Conservation (phyloP, 1,284 basidiomycete species). For the Ceratobasidium sp. region DNA sequence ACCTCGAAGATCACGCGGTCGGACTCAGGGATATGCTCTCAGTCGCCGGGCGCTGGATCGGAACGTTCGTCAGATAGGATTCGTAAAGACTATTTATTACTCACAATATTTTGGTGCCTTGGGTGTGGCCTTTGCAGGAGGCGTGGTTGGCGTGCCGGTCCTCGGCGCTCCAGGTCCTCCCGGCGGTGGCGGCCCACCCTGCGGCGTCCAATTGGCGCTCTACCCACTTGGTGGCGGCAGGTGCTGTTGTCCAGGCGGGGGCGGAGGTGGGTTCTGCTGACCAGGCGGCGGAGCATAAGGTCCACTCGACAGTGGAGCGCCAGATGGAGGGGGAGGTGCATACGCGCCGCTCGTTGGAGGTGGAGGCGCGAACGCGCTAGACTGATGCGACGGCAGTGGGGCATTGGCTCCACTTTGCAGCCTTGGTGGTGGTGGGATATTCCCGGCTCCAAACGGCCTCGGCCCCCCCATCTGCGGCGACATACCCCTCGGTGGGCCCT, state of each 20-base stretch:
- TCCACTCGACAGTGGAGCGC: conserved; percentile 53
- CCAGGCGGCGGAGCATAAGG: conserved; percentile 59
- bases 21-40: conserved; percentile 86
- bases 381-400: conserved; percentile 52
- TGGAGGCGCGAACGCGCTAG: conserved; percentile 49
- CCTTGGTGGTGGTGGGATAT: conserved; percentile 46
- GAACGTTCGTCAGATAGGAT: conserved; percentile 57
- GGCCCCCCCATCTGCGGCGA: conserved; percentile 49
- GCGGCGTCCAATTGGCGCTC: no score
- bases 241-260: no score
- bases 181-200: no score
- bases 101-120: conserved; percentile 82
- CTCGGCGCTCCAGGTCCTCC: no score
- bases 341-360: conserved; percentile 51
- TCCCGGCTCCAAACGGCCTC: conserved; percentile 43
- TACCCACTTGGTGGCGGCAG: no score
- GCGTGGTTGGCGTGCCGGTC: no score
- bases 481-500: background rate
- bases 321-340: conserved; percentile 45
- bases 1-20: conserved; percentile 76
- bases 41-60: conserved; percentile 83
- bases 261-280: conserved; percentile 37
- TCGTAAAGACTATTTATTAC: conserved; percentile 58
- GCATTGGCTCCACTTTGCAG: conserved; percentile 53
- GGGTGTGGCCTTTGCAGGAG: conserved; percentile 45